Base-by-base conservation (phyloP, 148 eudicot genomes). In the Polygonum maritimum region DNA sequence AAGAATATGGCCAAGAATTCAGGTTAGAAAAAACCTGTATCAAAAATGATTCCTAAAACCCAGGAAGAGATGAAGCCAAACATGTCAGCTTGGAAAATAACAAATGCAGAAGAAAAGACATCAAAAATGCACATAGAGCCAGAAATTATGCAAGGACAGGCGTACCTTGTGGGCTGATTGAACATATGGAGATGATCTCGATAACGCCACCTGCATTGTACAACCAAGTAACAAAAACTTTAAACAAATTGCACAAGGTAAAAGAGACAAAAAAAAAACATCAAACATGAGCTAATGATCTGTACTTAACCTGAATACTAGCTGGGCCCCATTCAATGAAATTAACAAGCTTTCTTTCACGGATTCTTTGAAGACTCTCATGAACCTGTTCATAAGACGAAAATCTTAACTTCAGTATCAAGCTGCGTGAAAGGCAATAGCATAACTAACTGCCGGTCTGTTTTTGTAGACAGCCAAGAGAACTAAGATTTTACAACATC, bases 261-360 rank as follows among this genome's bases (percentile, higher is more conserved):
- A 75, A 19, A 74, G 33, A 48, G 44, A 74, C 49, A 76, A 75
- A 58, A 72, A 16, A 31, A 16, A 31, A 62, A 8, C 36, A 60
- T 58, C 19, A 74, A 60, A 69, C 49, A 51, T 31, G 33, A 75
- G 71, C 55, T 13, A 16, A 67, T 14, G 41, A 11, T 10, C 18
- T 36, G 19, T 9, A 67, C 44, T 73, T 77, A 70, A 86, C 99
- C 97, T 95, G 99, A 80, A 95, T 95, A 87, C 98, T 94, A 69
- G 98, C 98, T 79, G 98, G 98, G 19, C 98, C 98, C 98, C 98
- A 94, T 69, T 94, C 98, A 78, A 94, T 94, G 84, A 94, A 94
- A 80, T 94, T 92, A 74, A 94, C 98, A 63, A 94, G 96, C 85
- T 92, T 94, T 76, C 98, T 89, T 82, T 94, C 98, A 57, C 97